Evolutionary conservation across 1,139 yeast genomes (phyloP), one percentile per base, ranked within the genome.

Genomic region (Groenewaldozyma auringiensis): DNA sequence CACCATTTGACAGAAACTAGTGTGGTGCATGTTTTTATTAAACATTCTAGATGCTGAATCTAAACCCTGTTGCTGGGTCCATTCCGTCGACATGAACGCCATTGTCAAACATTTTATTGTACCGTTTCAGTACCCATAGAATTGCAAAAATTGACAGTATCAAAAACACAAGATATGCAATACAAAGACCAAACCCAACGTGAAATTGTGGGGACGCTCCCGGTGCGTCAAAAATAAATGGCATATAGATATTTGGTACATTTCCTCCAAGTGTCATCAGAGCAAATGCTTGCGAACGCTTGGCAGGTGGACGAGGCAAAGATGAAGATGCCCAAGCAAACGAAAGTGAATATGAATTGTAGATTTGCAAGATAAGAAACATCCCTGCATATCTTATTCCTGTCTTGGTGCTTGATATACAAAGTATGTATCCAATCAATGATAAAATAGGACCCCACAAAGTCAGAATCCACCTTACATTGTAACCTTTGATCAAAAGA

Each of bases 361-460:
- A 77, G 46, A 77, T 61, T 34, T 80, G 80, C 48, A 78, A 74
- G 79, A 78, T 75, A 47, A 78, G 64, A 58, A 79, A 75, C 81
- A 78, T 78, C 36, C 44, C 37, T 50, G 76, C 75, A 53, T 78
- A 78, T 49, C 83, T 66, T 2, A 81, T 81, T 3, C 77, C 82
- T 1, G 76, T 73, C 54, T 76, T 75, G 47, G 74, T 62, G 1
- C 81, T 74, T 1, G 81, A 63, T 11, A 74, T 78, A 0, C 79
- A 70, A 37, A 78, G 76, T 46, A 78, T 71, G 54, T 76, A 78
- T 0, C 81, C 70, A 2, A 68, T 55, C 52, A 77, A 59, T 0
- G 81, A 63, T 3, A 74, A 49, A 3, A 65, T 38, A 46, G 77
- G 60, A 16, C 82, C 81, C 62, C 67, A 74, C 57, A 71, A 75